Evolutionary conservation across 169 alveolate species (phyloP).

Genomic region (Besnoitia besnoiti): DNA sequence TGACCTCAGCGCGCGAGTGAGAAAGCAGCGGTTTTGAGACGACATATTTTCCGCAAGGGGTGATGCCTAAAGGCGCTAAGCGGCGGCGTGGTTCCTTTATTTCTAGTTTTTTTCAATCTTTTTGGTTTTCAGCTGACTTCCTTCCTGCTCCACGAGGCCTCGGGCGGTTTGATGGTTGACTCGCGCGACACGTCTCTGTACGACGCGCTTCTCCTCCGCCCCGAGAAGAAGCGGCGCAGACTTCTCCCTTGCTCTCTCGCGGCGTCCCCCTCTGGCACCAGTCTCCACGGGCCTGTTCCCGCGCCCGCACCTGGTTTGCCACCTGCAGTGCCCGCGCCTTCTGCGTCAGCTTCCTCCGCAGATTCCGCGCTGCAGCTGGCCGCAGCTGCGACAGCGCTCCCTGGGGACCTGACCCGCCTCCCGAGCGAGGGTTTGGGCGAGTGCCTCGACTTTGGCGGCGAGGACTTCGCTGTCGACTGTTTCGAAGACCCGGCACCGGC

Average conservation of each 20-base stretch:
- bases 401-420: background rate
- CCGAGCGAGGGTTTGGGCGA: background rate
- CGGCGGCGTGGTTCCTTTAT: background rate
- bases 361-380: no score
- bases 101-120: no score
- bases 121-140: conserved; percentile 3
- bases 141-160: background rate
- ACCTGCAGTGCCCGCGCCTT: background rate
- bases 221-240: background rate
- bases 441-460: background rate
- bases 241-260: background rate
- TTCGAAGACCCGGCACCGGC: no score
- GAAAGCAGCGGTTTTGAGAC: no score
- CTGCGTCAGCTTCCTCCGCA: background rate
- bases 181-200: background rate
- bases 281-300: no score
- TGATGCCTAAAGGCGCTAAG: background rate
- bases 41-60: no score
- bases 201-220: background rate
- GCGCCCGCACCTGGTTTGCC: no score
- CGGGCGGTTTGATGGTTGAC: background rate
- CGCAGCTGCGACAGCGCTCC: background rate
- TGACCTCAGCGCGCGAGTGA: no score
- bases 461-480: background rate
- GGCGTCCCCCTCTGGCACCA: background rate